Base-by-base conservation (phyloP, 768 basidiomycete genomes). In the Amanita thiersii region DNA sequence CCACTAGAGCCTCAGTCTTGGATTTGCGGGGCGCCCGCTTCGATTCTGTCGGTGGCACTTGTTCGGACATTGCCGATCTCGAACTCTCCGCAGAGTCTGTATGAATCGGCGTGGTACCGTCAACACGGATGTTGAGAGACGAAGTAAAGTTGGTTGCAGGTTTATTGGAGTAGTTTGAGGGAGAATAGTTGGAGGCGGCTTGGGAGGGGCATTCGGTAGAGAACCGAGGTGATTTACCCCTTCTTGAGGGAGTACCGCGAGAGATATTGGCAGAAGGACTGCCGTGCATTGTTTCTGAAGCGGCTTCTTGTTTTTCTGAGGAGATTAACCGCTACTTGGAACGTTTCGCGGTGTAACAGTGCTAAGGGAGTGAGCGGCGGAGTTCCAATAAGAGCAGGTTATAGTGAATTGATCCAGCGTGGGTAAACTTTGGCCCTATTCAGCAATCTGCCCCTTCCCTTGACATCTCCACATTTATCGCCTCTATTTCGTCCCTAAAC, bases 21-120 rank as follows among this genome's bases (percentile, higher is more conserved):
- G 86, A 89, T 72, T 89, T 89, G 59, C 88, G 81, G 39, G 87
- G 86, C 26, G 87, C 85, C 45, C 87, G 75, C 61, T 72, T 75
- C 29, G 71, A 61, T 51, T 77, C 73, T 45, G 57, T 51, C 36
- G 66, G 52, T 47, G 68, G 41, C 48, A 66, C 51, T 40, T 56
- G 59, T 47, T 67, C 62, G 45, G 66, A 52, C 46, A 58, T 61
- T 18, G 63, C 49, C 40, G 62, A 55, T 4, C 53, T 50, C 43
- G 61, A 49, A 50, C 65, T 61, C 38, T 70, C 65, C 37, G 51
- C 50, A 43, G 55, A 57, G 54, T 72, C 67, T 21, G 66, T 52
- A 44, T 76, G 69, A 62, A 85, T 76, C 43, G 84, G 75, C 45
- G 74, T 52, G 19, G 82, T 73, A 48, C 87, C 86, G 58, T 88